A percentile compares a stretch with the other conserved stretches of the same genome.
Evolutionary conservation across 306 rosid genomes (phyloP).

Genomic region (Pterocarpus macrocarpus): DNA sequence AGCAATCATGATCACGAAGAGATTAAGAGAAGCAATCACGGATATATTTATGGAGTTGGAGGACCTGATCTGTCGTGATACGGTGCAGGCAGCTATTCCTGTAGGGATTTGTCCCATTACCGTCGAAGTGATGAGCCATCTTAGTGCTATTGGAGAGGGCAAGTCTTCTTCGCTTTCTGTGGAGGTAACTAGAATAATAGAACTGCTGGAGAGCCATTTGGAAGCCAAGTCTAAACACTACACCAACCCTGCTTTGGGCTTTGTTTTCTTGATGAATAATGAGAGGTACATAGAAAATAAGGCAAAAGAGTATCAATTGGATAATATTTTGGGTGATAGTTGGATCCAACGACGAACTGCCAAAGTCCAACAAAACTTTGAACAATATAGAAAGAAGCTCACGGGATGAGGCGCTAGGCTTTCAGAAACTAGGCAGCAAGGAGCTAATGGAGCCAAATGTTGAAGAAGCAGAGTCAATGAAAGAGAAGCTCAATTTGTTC

Average conservation of each 20-base stretch:
- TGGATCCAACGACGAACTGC: constrained; percentile 68
- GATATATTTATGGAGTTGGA: constrained; percentile 5
- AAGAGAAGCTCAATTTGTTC: constrained; percentile 69
- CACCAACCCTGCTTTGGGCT: neutral
- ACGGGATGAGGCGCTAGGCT: constrained; percentile 62
- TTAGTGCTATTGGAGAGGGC: neutral
- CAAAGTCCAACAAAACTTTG: constrained; percentile 59
- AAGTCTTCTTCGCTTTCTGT: neutral
- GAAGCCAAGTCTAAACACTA: neutral
- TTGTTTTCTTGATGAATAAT: constrained; percentile 12
- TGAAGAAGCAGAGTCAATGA: constrained; percentile 53
- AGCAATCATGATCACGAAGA: neutral
- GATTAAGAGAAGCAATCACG: neutral
- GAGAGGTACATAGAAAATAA: constrained; percentile 55
- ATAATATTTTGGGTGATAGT: constrained; percentile 56
- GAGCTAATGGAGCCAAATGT: constrained; percentile 54
- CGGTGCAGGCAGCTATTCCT: neutral
- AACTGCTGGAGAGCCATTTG: neutral
- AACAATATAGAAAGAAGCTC: constrained; percentile 66
- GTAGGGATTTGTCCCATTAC: neutral
- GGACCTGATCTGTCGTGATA: constrained; percentile 57
- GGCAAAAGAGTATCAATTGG: constrained; percentile 27
- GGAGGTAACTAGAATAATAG: neutral
- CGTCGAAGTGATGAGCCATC: neutral
- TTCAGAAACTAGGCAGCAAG: constrained; percentile 59